Evolutionary conservation across 805 yeast genomes (phyloP).

Genomic region (Zygoascus bituminiphila): DNA sequence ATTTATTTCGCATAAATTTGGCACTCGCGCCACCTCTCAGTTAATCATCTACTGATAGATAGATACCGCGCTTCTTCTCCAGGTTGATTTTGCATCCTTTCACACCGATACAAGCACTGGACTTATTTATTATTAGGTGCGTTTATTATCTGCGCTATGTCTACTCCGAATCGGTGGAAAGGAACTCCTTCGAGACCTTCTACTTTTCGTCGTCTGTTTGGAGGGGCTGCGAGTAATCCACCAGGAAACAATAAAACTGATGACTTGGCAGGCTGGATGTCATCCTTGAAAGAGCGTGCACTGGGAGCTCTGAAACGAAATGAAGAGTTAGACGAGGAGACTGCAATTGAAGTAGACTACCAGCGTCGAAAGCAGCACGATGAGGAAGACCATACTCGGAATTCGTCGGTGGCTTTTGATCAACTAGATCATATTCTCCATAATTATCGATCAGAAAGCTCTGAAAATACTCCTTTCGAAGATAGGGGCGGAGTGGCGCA

Average conservation of each 20-base stretch:
- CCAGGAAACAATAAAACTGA: background rate
- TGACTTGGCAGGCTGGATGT: conserved; percentile 12
- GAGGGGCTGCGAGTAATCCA: conserved; percentile 1
- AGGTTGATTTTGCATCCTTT: too few relatives aligned
- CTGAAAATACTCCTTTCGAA: background rate
- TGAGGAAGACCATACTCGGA: background rate
- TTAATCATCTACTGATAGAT: too few relatives aligned
- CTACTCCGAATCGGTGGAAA: conserved; percentile 3
- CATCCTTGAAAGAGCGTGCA: conserved; percentile 7
- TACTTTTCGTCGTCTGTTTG: background rate
- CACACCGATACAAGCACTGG: too few relatives aligned
- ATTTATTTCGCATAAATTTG: too few relatives aligned
- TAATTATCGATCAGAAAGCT: background rate
- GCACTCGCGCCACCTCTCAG: too few relatives aligned
- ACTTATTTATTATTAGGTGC: too few relatives aligned
- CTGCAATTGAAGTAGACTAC: conserved; percentile 7
- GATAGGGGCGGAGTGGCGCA: background rate
- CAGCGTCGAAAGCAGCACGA: background rate
- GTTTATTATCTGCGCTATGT: too few relatives aligned
- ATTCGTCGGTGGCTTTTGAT: conserved; percentile 7
- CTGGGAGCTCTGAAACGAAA: conserved; percentile 3
- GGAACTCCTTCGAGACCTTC: background rate
- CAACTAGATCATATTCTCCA: conserved; percentile 7
- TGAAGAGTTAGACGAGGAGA: conserved; percentile 4
- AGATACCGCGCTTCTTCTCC: too few relatives aligned